Base-by-base conservation (phyloP, 2,329 filamentous ascomycete species). In the Epichloe hybrida region DNA sequence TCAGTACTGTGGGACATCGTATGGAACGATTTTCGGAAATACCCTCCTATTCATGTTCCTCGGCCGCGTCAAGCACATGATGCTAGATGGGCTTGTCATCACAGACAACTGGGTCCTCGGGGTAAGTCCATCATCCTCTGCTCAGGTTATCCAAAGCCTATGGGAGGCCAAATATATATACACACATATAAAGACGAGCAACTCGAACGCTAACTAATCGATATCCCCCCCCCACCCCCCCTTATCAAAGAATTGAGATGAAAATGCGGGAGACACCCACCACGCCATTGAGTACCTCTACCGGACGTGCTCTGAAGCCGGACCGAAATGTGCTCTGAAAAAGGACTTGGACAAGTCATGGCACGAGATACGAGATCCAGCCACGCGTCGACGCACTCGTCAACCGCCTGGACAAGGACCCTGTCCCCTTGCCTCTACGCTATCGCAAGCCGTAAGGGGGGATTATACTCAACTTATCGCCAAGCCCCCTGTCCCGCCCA, bases 1-100 rank as follows among this genome's bases (percentile, higher is more conserved):
- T 71, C 67, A 68, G 54, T 75, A 72, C 53, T 71, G 68, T 64
- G 71, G 72, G 0, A 65, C 73, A 46, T 71, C 68, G n/a, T 75
- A 75, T 6, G 56, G 58, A 8, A 61, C 56, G 6, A 13, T 57
- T 0, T 44, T 61, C 0, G 58, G 58, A 1, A 61, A 59, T 36
- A 56, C 55, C 0, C 59, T 61, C 36, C 46, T 57, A 1, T 60
- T 58, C 15, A 61, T 61, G 59, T 61, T 56, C 40, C 58, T 58
- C 3, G 57, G 56, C 1, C 54, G 58, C 2, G 58, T 71, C 2
- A 65, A 61, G 1, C 62, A 67, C 35, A 62, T 72, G 54, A 62
- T 71, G 2, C 53, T 68, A 2, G 66, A 67, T 20, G 65, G 59
- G 2, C 58, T 68, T 12, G 58, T 58, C 5, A 61, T 67, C 38